Conservation (phyloP, 164 flowering plant genomes). For the Umbilicus rupestris region DNA sequence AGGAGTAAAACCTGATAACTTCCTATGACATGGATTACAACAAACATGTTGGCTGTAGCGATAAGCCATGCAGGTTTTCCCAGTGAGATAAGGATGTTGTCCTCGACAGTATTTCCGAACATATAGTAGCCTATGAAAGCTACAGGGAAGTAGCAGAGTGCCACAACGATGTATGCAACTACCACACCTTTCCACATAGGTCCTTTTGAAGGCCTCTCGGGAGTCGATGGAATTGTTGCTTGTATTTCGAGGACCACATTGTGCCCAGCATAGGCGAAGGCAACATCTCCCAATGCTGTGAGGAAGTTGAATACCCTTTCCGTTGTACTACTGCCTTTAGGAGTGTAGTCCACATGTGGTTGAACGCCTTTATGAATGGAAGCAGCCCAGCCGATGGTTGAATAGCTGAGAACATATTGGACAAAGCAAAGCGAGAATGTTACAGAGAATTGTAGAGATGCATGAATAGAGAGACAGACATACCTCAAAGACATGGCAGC, state of each 20-base stretch:
- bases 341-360: conserved; percentile 23
- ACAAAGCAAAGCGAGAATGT: no score
- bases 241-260: conserved; percentile 49
- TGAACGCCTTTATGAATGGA: conserved; percentile 32
- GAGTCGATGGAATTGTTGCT: conserved; percentile 53
- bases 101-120: conserved; percentile 35
- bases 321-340: conserved; percentile 13
- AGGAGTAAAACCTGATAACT: conserved; percentile 36
- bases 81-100: conserved; percentile 37
- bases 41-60: conserved; percentile 37
- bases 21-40: conserved; percentile 45
- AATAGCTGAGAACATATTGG: conserved; percentile 25
- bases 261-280: conserved; percentile 54
- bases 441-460: not conserved
- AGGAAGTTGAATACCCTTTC: conserved; percentile 35
- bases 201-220: conserved; percentile 43
- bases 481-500: conserved; percentile 48
- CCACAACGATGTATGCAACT: conserved; percentile 42
- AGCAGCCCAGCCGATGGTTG: conserved; percentile 45
- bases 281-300: conserved; percentile 39
- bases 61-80: conserved; percentile 45
- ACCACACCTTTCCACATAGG: conserved; percentile 52
- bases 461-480: not conserved
- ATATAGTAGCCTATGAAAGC: conserved; percentile 32
- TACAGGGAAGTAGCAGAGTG: conserved; percentile 48